Base-by-base conservation (phyloP, 2,329 filamentous ascomycete species). In the Paecilomyces dactylethromorphus region DNA sequence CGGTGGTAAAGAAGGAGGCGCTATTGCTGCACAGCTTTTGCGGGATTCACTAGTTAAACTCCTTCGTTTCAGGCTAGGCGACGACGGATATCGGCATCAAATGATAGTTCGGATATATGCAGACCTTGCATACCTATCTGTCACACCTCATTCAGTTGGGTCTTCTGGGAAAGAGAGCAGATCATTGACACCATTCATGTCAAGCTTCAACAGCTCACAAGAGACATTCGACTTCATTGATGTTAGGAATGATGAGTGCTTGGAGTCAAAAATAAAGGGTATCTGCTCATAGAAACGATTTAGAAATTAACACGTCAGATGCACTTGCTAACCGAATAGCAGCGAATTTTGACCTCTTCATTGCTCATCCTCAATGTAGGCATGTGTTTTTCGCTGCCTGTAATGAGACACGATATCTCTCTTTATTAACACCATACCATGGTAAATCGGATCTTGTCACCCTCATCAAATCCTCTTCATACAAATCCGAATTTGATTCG, bases 381-480 rank as follows among this genome's bases (percentile, higher is more conserved):
- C 85, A 87, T 66, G 84, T 88, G 35, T 84, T 83, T 65, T 84
- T 86, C 59, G 86, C 84, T 4, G 84, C 81, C 45, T 87, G 85
- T 64, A 84, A 87, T 63, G 83, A 87, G 63, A 76, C 76, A 24
- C 80, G 81, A 55, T 86, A 87, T 66, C 71, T 85, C 53, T 79
- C 82, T 7, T 77, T 85, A 54, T 73, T 88, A 26, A 81, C 78
- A 4, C 81, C 81, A 7, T 82, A 82, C 64, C 74, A 72, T 51
- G 79, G 79, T 51, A 76, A 78, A 59, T 69, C 71, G 7, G 76
- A 82, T 24, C 78, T 79, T 55, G 79, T 87, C 59, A 86, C 84
- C 0, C 79, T 87, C 11, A 68, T 87, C 51, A 78, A 78, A 59
- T 78, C 77, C n/a, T 70, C 80, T 24, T 72, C 73, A 2, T 82